Evolutionary conservation across 1,139 yeast genomes (phyloP).

Genomic region (Hansenula anomala): DNA sequence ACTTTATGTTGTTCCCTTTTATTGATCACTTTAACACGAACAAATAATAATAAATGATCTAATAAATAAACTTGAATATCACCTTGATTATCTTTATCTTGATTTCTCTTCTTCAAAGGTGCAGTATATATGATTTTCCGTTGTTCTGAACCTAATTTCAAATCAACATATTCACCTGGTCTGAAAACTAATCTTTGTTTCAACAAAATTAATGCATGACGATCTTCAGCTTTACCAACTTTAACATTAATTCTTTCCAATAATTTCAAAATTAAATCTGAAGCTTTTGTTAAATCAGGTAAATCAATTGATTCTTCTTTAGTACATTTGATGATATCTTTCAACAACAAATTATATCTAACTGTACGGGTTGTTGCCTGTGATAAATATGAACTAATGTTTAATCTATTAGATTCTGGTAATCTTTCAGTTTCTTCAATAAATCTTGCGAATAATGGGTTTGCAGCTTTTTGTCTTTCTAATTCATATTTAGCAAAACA

Average conservation of each 20-base stretch:
- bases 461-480: slow-evolving; percentile 89
- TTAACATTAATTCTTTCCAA: slow-evolving; percentile 81
- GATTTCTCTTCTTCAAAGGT: slow-evolving; percentile 68
- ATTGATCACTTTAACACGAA: slow-evolving; percentile 80
- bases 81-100: slow-evolving; percentile 69
- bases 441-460: slow-evolving; percentile 85
- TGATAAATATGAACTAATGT: slow-evolving; percentile 86
- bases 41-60: slow-evolving; percentile 84
- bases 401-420: slow-evolving; percentile 82
- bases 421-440: slow-evolving; percentile 87
- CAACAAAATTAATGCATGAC: slow-evolving; percentile 83
- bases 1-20: slow-evolving; percentile 91
- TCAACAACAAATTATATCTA: slow-evolving; percentile 79
- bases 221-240: slow-evolving; percentile 91
- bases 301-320: slow-evolving; percentile 58
- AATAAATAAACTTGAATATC: slow-evolving; percentile 75
- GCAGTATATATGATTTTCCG: slow-evolving; percentile 78
- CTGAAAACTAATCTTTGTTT: slow-evolving; percentile 70
- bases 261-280: slow-evolving; percentile 70
- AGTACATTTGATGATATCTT: slow-evolving; percentile 80
- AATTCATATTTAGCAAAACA: slow-evolving; percentile 94
- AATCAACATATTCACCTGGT: slow-evolving; percentile 83
- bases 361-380: slow-evolving; percentile 97
- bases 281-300: slow-evolving; percentile 65
- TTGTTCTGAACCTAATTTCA: slow-evolving; percentile 78